Evolutionary conservation across 805 yeast species (phyloP).

Genomic region (Torulaspora maleeae): DNA sequence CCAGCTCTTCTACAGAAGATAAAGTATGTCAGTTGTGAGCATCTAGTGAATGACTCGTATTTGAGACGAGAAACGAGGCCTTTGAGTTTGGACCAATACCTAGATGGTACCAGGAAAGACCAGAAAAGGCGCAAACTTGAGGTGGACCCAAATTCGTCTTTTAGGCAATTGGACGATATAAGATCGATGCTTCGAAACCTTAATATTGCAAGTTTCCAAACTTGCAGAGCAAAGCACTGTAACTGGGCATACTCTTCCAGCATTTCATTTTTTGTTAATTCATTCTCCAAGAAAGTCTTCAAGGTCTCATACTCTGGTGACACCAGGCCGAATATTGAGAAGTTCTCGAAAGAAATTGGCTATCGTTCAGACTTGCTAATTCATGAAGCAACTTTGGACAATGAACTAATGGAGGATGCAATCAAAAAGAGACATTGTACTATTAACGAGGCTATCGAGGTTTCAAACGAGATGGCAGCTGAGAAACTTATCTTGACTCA

Average conservation of each 20-base stretch:
- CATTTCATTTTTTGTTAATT: constrained; percentile 42
- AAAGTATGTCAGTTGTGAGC: constrained; percentile 56
- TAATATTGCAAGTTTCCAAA: constrained; percentile 42
- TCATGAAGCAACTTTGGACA: constrained; percentile 92
- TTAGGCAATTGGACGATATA: constrained; percentile 31
- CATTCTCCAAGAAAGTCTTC: constrained; percentile 39
- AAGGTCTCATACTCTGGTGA: constrained; percentile 91
- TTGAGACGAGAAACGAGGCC: constrained; percentile 34
- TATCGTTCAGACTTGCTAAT: constrained; percentile 63
- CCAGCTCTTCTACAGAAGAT: constrained; percentile 41
- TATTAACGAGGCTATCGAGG: constrained; percentile 73
- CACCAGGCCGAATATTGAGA: constrained; percentile 68
- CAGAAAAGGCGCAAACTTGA: constrained; percentile 28
- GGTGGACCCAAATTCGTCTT: constrained; percentile 22
- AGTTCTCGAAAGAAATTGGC: constrained; percentile 62
- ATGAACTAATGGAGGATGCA: constrained; percentile 74
- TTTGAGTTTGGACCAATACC: constrained; percentile 26
- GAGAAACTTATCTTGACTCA: constrained; percentile 75
- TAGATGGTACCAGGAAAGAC: constrained; percentile 7
- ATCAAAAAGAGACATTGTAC: constrained; percentile 80
- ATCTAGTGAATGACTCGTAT: constrained; percentile 41
- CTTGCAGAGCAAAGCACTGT: constrained; percentile 83
- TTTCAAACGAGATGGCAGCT: constrained; percentile 69
- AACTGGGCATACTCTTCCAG: constrained; percentile 70
- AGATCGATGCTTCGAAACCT: constrained; percentile 40